Evolutionary conservation across 208 protist genomes (phyloP), one percentile per base, ranked within the genome.

Genomic region (Novymonas esmeraldas): DNA sequence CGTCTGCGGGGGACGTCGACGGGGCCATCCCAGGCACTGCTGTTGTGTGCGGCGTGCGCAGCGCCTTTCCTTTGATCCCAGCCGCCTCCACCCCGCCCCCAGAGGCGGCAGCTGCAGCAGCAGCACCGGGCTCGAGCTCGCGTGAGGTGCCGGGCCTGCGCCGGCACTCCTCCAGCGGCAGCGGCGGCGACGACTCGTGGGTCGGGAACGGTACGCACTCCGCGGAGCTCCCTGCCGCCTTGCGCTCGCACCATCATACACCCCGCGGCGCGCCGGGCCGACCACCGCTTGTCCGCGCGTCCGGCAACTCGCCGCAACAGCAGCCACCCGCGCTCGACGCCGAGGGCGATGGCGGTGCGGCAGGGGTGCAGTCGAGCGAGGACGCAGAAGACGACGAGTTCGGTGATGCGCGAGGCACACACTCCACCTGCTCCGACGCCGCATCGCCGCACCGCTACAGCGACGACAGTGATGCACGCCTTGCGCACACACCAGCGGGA

Each of bases 11-110:
- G 26, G 1, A 16, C 44, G 0, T 6, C 2, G 66, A 49, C 45
- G 29, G 10, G 11, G 14, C 10, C 31, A 51, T 48, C 11, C 36
- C 26, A 28, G 52, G 41, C 26, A 33, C 52, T 14, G 31, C 13
- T 10, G 61, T 68, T 6, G 61, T 75, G 14, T 63, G 54, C 38
- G 69, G 54, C 24, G 61, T 63, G 38, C 69, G 55, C 36, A 58
- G 41, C 20, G 39, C 61, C 44, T 58, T 68, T 24, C 69, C 69
- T 0, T 54, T 75, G 24, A 62, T 74, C 11, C 60, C 68, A 2
- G 38, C 31, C 14, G 3, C 7, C 24, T 2, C 16, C 14, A 36
- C 28, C 11, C 26, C 7, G 6, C 24, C 41, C 13, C 41, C 20
- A 13, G 36, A 55, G 16, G 65, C 13, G 6, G 56, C 10, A 44